A percentile compares a stretch with the other conserved stretches of the same genome.
Evolutionary conservation across 305 asterid species (phyloP).

Genomic region (Fraxinus dipetala): DNA sequence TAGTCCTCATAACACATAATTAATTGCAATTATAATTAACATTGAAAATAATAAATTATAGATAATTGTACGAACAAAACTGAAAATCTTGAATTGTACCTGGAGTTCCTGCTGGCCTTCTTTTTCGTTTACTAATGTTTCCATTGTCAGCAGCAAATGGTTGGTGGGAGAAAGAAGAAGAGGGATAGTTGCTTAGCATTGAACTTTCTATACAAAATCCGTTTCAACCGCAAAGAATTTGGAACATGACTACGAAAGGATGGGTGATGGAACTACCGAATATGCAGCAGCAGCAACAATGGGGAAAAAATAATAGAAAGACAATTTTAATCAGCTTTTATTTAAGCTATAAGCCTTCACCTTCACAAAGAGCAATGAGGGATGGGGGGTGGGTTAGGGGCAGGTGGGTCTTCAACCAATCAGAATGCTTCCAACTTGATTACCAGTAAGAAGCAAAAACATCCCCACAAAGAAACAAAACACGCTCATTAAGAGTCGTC

Average conservation of each 20-base stretch:
- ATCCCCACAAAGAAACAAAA: background rate
- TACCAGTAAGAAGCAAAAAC: background rate
- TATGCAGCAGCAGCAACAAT: background rate
- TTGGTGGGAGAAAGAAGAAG: constrained; percentile 39
- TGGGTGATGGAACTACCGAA: background rate
- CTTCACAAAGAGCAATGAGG: background rate
- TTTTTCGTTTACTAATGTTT: constrained; percentile 44
- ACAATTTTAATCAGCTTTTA: background rate
- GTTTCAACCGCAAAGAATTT: background rate
- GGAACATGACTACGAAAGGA: background rate
- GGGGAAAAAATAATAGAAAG: background rate
- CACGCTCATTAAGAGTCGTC: background rate
- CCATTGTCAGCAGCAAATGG: constrained; percentile 41
- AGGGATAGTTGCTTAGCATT: constrained; percentile 41
- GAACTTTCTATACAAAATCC: background rate
- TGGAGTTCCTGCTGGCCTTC: constrained; percentile 92
- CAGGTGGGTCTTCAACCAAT: background rate
- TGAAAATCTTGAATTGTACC: constrained; percentile 36
- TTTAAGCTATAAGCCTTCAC: background rate
- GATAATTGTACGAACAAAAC: background rate
- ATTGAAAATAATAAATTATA: background rate
- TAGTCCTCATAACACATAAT: constrained; percentile 12
- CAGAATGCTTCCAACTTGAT: background rate
- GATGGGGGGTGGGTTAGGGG: background rate
- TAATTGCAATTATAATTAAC: background rate